Conservation (phyloP, 192 early-diverging fungal genomes). For the Phycomyces blakesleeanus region DNA sequence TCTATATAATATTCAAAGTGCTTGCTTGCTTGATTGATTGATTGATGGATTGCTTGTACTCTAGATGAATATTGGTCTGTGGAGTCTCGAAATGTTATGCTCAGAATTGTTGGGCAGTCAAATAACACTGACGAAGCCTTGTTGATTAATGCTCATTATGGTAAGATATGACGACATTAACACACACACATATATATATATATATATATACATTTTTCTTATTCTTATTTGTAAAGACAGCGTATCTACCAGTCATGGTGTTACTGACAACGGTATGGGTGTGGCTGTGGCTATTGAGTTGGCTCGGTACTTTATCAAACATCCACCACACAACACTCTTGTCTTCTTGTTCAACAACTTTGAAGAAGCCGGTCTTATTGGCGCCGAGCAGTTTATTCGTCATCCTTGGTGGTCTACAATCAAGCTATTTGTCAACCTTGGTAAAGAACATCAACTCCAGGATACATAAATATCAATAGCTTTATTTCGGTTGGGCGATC, state of each 20-base stretch:
- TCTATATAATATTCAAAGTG: neutral
- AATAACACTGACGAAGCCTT: conserved; percentile 46
- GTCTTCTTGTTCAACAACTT: conserved; percentile 73
- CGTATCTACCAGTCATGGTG: conserved; percentile 65
- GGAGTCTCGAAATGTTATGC: conserved; percentile 54
- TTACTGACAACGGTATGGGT: conserved; percentile 68
- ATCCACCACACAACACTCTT: conserved; percentile 58
- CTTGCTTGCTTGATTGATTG: neutral
- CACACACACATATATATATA: too few relatives aligned
- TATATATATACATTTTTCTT: too few relatives aligned
- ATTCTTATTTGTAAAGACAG: conserved; percentile 57
- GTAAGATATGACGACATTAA: conserved; percentile 31
- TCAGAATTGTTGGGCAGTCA: conserved; percentile 54
- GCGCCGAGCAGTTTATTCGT: conserved; percentile 57
- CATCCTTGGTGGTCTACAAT: conserved; percentile 63
- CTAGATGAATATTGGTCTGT: conserved; percentile 31
- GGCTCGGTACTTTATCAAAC: conserved; percentile 53
- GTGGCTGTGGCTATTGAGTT: conserved; percentile 60
- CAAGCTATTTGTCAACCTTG: conserved; percentile 64
- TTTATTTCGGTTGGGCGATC: too few relatives aligned
- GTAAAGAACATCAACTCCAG: too few relatives aligned
- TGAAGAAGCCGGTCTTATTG: conserved; percentile 64
- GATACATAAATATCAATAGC: too few relatives aligned
- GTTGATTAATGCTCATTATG: conserved; percentile 67
- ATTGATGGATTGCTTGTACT: neutral